Evolutionary conservation across 495 filamentous ascomycete genomes (phyloP).

Genomic region (Margaritispora aquatica): DNA sequence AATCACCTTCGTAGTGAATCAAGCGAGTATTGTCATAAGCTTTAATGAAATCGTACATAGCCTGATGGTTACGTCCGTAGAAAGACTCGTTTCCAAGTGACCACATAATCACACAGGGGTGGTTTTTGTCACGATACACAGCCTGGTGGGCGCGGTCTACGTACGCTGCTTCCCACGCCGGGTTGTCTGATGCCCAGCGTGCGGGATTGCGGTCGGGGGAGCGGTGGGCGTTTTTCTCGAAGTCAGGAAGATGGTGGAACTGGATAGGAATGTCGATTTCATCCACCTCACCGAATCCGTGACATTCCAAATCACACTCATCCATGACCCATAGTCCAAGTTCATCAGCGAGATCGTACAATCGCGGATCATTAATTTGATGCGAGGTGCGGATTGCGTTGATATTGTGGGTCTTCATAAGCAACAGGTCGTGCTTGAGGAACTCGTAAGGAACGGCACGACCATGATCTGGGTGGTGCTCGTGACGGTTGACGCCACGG

Average conservation of each 20-base stretch:
- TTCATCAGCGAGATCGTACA: slow-evolving; percentile 64
- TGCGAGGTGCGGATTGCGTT: slow-evolving; percentile 64
- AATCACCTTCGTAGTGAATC: slow-evolving; percentile 66
- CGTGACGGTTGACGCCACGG: slow-evolving; percentile 62
- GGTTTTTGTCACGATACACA: slow-evolving; percentile 62
- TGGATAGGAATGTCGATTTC: slow-evolving; percentile 12
- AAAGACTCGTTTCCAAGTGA: slow-evolving; percentile 67
- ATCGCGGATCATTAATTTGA: slow-evolving; percentile 50
- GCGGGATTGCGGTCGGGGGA: slow-evolving; percentile 17
- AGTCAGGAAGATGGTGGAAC: slow-evolving; percentile 7
- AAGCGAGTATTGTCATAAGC: slow-evolving; percentile 47
- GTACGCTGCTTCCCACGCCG: slow-evolving; percentile 61
- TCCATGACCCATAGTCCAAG: slow-evolving; percentile 67
- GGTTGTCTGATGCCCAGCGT: slow-evolving; percentile 55
- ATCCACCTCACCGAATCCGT: slow-evolving; percentile 54
- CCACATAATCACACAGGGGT: slow-evolving; percentile 65
- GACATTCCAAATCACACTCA: slow-evolving; percentile 69
- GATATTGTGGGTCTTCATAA: slow-evolving; percentile 64
- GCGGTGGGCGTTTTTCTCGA: not conserved
- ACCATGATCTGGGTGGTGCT: slow-evolving; percentile 55
- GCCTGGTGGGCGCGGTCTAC: slow-evolving; percentile 63
- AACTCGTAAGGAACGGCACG: slow-evolving; percentile 53
- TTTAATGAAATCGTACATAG: slow-evolving; percentile 62
- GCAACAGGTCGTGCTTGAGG: slow-evolving; percentile 49
- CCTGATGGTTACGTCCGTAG: slow-evolving; percentile 59